Base-by-base conservation (phyloP, 1,284 basidiomycete species). In the Hemileccinum hortonii region DNA sequence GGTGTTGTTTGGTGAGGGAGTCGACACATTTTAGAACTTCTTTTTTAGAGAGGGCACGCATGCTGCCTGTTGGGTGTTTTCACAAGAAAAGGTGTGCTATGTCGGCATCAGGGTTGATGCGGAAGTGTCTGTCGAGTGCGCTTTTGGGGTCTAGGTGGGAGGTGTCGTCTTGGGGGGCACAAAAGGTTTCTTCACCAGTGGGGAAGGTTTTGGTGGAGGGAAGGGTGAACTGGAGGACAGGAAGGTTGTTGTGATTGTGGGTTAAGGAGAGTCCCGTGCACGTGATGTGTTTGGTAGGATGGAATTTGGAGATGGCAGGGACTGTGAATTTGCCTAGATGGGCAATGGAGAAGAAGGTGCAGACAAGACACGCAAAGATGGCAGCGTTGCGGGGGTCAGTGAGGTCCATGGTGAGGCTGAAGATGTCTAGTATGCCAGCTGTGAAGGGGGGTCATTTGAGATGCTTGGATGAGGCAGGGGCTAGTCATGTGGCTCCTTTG, bases 261-360 rank as follows among this genome's bases (percentile, higher is more conserved):
- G 38, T 22, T 6, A 24, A 6, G 6, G 4, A 3, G 3, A 26
- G 1, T 6, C 15, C 22, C 4, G 6, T n/a, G 35, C 0, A n/a
- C 1, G 3, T 18, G 16, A 50, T 43, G 21, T 47, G 44, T 24
- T 26, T 26, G 1, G 5, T 14, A 10, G 5, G 5, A 14, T 10
- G 11, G n/a, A n/a, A n/a, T 14, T 32, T 32, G 30, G 30, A 32
- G 3, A 32, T 32, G 30, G 30, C 30, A 4, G 30, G 30, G 4
- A 55, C 32, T 1, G 44, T 57, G 40, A 57, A 57, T n/a, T 57
- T 47, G 0, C 53, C 29, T 0, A 57, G 40, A 0, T 15, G 3
- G 0, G 47, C 43, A 0, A 57, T 14, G 0, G 29, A 36, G 21
- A 49, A 55, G 29, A 55, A 57, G 3, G 53, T 49, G 7, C 14